Conservation (phyloP, 2,329 filamentous ascomycete genomes). For the Penicillium aurantiogriseum region DNA sequence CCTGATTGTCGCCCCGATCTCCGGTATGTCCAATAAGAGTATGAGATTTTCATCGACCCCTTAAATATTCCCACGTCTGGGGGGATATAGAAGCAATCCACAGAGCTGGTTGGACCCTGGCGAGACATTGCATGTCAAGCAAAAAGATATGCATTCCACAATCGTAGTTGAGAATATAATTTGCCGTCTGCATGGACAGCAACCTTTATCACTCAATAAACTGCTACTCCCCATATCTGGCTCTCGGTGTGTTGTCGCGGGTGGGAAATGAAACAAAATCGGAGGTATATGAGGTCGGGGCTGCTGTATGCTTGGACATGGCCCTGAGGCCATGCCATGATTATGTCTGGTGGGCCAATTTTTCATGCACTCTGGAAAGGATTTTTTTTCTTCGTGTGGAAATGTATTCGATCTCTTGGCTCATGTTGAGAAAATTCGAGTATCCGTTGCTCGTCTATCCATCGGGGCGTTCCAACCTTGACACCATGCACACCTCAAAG, state of each 20-base stretch:
- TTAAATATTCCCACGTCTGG: constrained; percentile 7
- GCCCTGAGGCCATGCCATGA: not conserved
- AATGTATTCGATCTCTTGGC: not conserved
- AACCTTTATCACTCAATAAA: not conserved
- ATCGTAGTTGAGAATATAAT: constrained; percentile 12
- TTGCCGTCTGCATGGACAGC: constrained; percentile 2
- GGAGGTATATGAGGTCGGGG: not conserved
- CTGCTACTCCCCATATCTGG: not conserved
- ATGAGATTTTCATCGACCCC: constrained; percentile 17
- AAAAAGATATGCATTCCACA: constrained; percentile 15
- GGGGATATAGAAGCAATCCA: constrained; percentile 4
- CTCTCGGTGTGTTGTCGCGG: not conserved
- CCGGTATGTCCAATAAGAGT: constrained; percentile 15
- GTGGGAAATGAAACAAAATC: not conserved
- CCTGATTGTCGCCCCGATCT: constrained; percentile 12
- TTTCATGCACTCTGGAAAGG: not conserved
- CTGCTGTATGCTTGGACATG: not conserved
- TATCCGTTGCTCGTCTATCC: not conserved
- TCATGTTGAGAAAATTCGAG: not conserved
- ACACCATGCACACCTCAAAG: constrained; percentile 12
- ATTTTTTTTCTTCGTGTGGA: not conserved
- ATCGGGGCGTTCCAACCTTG: constrained; percentile 8
- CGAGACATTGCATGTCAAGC: not conserved
- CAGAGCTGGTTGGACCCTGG: constrained; percentile 11
- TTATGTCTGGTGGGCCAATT: not conserved